Percentiles rank a stretch among this genome's conserved stretches.
phyloP scores from a whole-genome alignment of 2,329 filamentous ascomycete genomes.

The Fusarium graminum region DNA sequence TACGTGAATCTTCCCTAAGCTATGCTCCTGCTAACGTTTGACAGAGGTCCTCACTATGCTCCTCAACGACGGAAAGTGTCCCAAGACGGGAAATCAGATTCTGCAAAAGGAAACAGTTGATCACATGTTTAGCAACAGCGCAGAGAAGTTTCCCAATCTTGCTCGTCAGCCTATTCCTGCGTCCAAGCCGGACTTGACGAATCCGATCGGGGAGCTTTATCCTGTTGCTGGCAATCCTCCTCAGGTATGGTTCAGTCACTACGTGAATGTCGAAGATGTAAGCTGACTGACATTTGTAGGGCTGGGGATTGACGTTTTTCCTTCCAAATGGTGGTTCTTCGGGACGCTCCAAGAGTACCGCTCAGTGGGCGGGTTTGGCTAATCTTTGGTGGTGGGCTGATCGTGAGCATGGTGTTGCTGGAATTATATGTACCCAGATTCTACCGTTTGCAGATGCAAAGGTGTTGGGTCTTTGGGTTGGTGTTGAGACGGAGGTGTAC shows the following conservation, averaged over 20 bases:
- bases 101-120: conserved; percentile 70
- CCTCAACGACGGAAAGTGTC: conserved; percentile 73
- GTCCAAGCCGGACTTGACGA: conserved; percentile 63
- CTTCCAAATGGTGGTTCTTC: conserved; percentile 62
- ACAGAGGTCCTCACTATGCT: conserved; percentile 71
- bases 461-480: conserved; percentile 57
- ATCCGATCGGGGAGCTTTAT: conserved; percentile 64
- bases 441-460: conserved; percentile 62
- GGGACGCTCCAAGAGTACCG: conserved; percentile 65
- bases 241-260: conserved; percentile 53
- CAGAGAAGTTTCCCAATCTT: conserved; percentile 67
- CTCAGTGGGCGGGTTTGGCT: conserved; percentile 69
- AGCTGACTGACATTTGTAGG: conserved; percentile 46
- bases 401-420: conserved; percentile 68
- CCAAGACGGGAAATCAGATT: conserved; percentile 66
- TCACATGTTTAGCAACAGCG: conserved; percentile 74
- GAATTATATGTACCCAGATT: conserved; percentile 64
- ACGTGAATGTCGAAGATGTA: fast-evolving
- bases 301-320: conserved; percentile 74
- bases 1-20: conserved; percentile 51
- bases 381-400: conserved; percentile 75
- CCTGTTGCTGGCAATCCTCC: conserved; percentile 60
- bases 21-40: conserved; percentile 3
- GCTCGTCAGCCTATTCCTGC: conserved; percentile 59
- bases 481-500: conserved; percentile 58